Percentiles rank a stretch among this genome's conserved stretches.
Evolutionary conservation across 139 green algal species (phyloP).

Genomic region (Chlorella sp.): DNA sequence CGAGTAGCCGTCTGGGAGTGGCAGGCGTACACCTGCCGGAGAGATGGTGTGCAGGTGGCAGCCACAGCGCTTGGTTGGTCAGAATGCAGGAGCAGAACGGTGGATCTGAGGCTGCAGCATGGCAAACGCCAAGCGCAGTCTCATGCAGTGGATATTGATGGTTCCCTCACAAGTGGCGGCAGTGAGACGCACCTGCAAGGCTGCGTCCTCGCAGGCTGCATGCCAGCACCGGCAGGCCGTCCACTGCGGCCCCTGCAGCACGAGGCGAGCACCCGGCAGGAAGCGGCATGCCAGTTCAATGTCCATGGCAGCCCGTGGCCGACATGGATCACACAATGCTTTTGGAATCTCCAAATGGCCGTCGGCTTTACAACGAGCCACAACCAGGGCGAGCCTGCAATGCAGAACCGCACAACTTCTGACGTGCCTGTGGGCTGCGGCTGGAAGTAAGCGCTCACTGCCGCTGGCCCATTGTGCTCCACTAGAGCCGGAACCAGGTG

Average conservation of each 20-base stretch:
- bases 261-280: background rate
- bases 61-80: too few species aligned
- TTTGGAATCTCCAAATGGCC: background rate
- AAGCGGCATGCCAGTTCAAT: too few species aligned
- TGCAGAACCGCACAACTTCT: background rate
- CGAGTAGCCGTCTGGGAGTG: constrained; percentile 45
- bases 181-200: background rate
- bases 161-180: background rate
- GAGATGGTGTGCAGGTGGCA: background rate
- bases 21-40: constrained; percentile 22
- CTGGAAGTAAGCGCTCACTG: constrained; percentile 29
- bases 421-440: constrained; percentile 15
- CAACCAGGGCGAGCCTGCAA: too few species aligned
- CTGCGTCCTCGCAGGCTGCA: constrained; percentile 23
- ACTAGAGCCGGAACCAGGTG: constrained; percentile 35
- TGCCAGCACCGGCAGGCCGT: constrained; percentile 23
- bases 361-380: background rate
- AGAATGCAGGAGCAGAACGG: background rate
- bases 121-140: background rate
- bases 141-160: background rate
- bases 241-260: constrained; percentile 14
- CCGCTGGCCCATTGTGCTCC: constrained; percentile 31
- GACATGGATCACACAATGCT: background rate
- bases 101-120: background rate
- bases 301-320: too few species aligned